Conservation (phyloP, 805 yeast species). For the Sungouiozyma intestinalis region DNA sequence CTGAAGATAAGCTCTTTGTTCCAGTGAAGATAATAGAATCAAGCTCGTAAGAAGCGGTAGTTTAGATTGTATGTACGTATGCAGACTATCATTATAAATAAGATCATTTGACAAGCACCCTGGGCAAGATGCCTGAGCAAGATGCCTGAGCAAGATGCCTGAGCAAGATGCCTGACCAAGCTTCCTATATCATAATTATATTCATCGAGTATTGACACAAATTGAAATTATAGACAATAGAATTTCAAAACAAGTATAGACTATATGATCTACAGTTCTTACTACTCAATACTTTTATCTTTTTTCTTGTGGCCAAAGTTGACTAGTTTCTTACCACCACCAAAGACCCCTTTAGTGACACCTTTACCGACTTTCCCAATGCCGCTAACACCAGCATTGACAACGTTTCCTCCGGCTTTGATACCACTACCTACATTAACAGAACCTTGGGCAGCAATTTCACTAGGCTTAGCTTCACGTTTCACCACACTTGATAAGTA, state of each 20-base stretch:
- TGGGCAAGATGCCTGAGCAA: too few species aligned
- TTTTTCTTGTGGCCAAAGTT: neutral
- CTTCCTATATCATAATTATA: too few species aligned
- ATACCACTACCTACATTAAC: constrained; percentile 29
- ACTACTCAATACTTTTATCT: neutral
- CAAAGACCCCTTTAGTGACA: constrained; percentile 13
- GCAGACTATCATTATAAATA: too few species aligned
- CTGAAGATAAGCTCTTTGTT: constrained; percentile 26
- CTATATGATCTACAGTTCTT: neutral
- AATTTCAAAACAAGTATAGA: too few species aligned
- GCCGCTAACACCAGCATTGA: constrained; percentile 37
- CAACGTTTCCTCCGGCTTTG: constrained; percentile 34
- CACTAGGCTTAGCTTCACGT: constrained; percentile 34
- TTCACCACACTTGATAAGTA: constrained; percentile 42
- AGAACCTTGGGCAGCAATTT: constrained; percentile 40
- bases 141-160: too few species aligned
- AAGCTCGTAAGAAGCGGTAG: too few species aligned
- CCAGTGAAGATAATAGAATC: too few species aligned
- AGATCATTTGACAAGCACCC: too few species aligned
- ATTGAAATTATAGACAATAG: too few species aligned
- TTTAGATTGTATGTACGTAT: too few species aligned
- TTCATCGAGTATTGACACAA: too few species aligned
- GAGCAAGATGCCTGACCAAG: too few species aligned
- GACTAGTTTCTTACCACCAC: constrained; percentile 3
- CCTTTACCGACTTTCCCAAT: constrained; percentile 21